Evolutionary conservation across 2,329 filamentous ascomycete genomes (phyloP).

Genomic region (Fulvia fulva): DNA sequence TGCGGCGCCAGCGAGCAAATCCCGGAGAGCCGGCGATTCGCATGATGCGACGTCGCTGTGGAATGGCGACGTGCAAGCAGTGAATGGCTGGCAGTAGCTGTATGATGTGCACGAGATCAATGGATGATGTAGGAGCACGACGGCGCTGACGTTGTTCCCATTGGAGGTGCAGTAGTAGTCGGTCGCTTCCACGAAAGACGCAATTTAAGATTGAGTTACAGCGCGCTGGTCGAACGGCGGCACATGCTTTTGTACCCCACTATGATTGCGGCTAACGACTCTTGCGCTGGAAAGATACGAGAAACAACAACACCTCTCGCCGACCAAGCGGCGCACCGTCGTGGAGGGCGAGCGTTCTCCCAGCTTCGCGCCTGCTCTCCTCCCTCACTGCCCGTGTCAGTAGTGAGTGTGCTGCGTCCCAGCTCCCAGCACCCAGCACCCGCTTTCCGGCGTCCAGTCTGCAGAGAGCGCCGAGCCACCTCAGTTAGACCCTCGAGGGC

Average conservation of each 20-base stretch:
- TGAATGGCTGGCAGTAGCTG: not conserved
- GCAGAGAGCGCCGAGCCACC: no score
- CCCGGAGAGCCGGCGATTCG: slow-evolving; percentile 1
- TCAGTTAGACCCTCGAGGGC: not conserved
- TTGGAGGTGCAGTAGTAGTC: not conserved
- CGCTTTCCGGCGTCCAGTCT: no score
- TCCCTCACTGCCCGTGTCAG: not conserved
- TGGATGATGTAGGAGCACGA: not conserved
- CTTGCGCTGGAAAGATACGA: not conserved
- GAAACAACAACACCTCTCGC: not conserved
- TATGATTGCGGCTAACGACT: not conserved
- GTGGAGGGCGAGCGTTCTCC: not conserved
- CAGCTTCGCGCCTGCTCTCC: not conserved
- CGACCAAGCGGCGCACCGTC: not conserved
- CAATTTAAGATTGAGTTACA: not conserved
- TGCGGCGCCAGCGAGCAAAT: slow-evolving; percentile 2
- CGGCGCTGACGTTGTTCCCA: slow-evolving; percentile 1
- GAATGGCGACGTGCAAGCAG: not conserved
- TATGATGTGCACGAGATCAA: not conserved
- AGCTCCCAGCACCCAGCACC: not conserved
- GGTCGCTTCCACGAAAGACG: not conserved
- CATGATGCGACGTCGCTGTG: not conserved
- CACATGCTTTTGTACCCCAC: not conserved
- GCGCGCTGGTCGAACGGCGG: not conserved
- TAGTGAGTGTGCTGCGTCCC: not conserved